Percentiles rank a stretch among this genome's conserved stretches.
Evolutionary conservation across 148 eudicot genomes (phyloP).

Genomic region (Silene uniflora): DNA sequence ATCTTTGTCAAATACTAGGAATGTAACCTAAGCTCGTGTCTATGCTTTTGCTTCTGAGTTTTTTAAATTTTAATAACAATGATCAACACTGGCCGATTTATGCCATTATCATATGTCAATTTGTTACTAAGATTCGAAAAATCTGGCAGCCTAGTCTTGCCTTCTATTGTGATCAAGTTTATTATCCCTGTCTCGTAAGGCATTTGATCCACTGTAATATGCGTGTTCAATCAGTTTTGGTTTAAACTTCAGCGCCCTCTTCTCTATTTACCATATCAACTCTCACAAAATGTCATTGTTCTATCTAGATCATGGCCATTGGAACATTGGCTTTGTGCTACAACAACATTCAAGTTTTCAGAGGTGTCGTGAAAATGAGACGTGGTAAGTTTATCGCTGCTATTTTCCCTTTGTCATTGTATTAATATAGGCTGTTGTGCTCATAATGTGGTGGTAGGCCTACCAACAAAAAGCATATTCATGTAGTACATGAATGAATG

Average conservation of each 20-base stretch:
- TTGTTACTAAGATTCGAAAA: too few species aligned
- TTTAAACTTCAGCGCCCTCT: neutral
- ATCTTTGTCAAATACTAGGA: neutral
- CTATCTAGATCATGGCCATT: constrained; percentile 62
- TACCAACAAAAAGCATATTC: neutral
- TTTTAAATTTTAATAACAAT: too few species aligned
- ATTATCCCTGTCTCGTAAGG: neutral
- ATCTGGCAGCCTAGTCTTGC: neutral
- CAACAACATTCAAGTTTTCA: constrained; percentile 85
- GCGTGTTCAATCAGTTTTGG: neutral
- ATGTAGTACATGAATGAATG: neutral
- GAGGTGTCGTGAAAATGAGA: constrained; percentile 90
- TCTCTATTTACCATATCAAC: neutral
- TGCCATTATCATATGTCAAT: neutral
- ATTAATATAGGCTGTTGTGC: neutral
- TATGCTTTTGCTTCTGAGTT: neutral
- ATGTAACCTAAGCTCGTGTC: neutral
- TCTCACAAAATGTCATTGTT: constrained; percentile 17
- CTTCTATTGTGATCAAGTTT: neutral
- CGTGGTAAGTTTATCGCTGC: constrained; percentile 50
- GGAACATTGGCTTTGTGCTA: constrained; percentile 89
- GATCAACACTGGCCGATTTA: too few species aligned
- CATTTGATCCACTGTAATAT: too few species aligned
- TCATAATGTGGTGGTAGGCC: neutral
- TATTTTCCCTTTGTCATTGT: neutral